phyloP scores from a whole-genome alignment of 805 yeast genomes.

The Candida manassasensis region DNA sequence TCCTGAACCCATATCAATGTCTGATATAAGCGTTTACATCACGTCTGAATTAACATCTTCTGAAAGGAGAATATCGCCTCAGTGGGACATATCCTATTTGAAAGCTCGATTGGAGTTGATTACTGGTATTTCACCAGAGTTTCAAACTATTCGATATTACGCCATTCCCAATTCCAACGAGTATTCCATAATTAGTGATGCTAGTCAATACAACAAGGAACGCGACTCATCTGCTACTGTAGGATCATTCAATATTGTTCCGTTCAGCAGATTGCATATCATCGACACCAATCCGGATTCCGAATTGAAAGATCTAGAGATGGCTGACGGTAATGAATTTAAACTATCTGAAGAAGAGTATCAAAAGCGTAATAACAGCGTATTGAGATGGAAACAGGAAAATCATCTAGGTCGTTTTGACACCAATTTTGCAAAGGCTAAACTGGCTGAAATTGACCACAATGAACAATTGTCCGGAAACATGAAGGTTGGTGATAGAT shows the following conservation, averaged over 20 bases:
- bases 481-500: slow-evolving; percentile 49
- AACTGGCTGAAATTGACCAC: slow-evolving; percentile 24
- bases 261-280: slow-evolving; percentile 52
- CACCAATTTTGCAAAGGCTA: slow-evolving; percentile 38
- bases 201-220: slow-evolving; percentile 12
- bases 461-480: slow-evolving; percentile 21
- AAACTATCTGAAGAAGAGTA: slow-evolving; percentile 59
- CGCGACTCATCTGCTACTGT: slow-evolving; percentile 14
- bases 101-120: slow-evolving; percentile 56
- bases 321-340: slow-evolving; percentile 25
- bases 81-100: slow-evolving; percentile 55
- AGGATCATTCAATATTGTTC: slow-evolving; percentile 23
- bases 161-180: slow-evolving; percentile 34
- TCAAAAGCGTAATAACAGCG: slow-evolving; percentile 55
- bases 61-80: slow-evolving; percentile 59
- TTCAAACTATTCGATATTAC: slow-evolving; percentile 49
- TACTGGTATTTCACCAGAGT: slow-evolving; percentile 66
- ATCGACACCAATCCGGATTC: slow-evolving; percentile 53
- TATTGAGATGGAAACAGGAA: slow-evolving; percentile 69
- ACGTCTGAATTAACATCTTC: slow-evolving; percentile 67
- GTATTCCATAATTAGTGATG: slow-evolving; percentile 20
- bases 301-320: slow-evolving; percentile 36
- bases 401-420: slow-evolving; percentile 71
- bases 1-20: too few relatives aligned
- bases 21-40: slow-evolving; percentile 49